Base-by-base conservation (phyloP, 2,329 filamentous ascomycete species). In the Xylariomycetidae sp. region DNA sequence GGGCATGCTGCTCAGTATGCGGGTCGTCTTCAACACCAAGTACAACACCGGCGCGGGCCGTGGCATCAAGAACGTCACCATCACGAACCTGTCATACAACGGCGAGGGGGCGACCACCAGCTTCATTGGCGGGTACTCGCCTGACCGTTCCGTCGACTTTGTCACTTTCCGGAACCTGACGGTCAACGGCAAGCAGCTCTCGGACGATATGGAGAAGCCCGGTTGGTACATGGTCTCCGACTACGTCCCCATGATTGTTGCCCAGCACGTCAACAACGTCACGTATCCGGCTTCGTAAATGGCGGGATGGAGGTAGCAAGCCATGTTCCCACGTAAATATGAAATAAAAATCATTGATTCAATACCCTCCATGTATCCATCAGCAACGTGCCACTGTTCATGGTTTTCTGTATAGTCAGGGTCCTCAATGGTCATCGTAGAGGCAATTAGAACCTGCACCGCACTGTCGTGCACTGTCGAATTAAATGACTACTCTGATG, bases 31-130 rank as follows among this genome's bases (percentile, higher is more conserved):
- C 20, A 59, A 60, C 31, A 28, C 40, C 4, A 57, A 44, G 44
- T 61, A 50, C 42, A 62, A 50, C 16, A 57, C 52, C 1, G 50
- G 57, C 0, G 54, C 59, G 1, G 56, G 59, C 0, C 35, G 50
- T 1, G 51, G 43, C 0, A 52, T 61, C n/a, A 38, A 39, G 7
- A 54, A 59, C 24, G 40, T 60, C 4, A 46, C 39, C 12, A 37
- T 58, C 19, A 49, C 45, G 25, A 43, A 52, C 24, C 4, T 57
- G 25, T 28, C 18, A 5, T 48, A 46, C 25, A 28, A 25, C 19
- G 39, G 36, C 4, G 25, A 10, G 1, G 31, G 31, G 7, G 44
- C 37, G 1, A 48, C 50, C 22, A 40, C 46, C 13, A 39, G 48
- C 1, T 24, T 47, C 16, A 25, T 56, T 6, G 12, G 12, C 4